Evolutionary conservation across 2,329 filamentous ascomycete species (phyloP), one percentile per base, ranked within the genome.

Genomic region (Ilyonectria destructans): DNA sequence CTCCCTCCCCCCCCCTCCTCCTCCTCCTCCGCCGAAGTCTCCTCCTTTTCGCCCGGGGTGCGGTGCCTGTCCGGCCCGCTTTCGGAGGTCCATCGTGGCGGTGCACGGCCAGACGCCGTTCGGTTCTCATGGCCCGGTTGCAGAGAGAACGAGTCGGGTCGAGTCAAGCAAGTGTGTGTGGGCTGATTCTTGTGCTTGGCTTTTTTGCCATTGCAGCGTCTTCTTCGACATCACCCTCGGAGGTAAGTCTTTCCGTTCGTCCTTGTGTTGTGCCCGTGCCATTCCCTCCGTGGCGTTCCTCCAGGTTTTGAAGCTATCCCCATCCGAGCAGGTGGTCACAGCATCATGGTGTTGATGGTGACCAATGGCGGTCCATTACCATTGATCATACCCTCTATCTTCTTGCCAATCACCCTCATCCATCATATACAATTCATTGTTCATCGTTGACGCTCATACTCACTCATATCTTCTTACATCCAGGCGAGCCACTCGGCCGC

Each of bases 401-500:
- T 26, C 23, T 7, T 10, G 9, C n/a, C 49, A 52, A 13, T 43
- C 43, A 35, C n/a, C 4, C 57, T 21, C 21, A 55, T n/a, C 46
- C 15, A 10, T 40, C 35, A 33, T 21, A 23, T 48, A 3, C 19
- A 51, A 12, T 4, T 51, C 48, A 8, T n/a, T 21, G 10, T 29
- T 21, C 31, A 58, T n/a, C 15, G 31, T 29, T 17, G 48, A 29
- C n/a, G 15, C 40, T 49, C 31, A 46, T 19, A 26, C 29, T 21
- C 19, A 43, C 51, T 21, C 19, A 43, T 51, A 31, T 23, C 26
- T 15, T 37, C 29, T 6, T 29, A 23, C n/a, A 13, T 61, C 15
- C 73, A 96, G 95, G 95, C 69, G 93, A 97, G 78, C 91, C 93
- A 3, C 88, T 97, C 17, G 95, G 95, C 70, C 91, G 95, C 65